Conservation (phyloP, 306 rosid genomes). For the Prunus mume region DNA sequence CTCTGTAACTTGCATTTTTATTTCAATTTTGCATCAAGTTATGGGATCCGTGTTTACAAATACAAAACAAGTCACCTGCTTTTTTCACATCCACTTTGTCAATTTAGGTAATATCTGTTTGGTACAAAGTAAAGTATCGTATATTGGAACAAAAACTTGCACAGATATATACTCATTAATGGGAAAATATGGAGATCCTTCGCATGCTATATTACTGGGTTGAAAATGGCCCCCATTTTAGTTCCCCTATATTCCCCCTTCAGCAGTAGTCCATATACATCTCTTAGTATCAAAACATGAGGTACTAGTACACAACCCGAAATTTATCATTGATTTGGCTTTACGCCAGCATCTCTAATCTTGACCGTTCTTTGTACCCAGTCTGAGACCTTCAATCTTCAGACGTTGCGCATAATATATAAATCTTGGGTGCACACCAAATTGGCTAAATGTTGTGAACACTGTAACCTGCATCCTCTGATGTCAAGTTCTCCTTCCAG, state of each 20-base stretch:
- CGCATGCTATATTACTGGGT: not conserved
- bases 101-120: no score
- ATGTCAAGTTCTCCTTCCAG: constrained; percentile 77
- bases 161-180: not conserved
- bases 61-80: not conserved
- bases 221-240: not conserved
- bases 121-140: no score
- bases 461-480: constrained; percentile 75
- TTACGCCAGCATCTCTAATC: not conserved
- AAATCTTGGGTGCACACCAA: constrained; percentile 13
- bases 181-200: no score
- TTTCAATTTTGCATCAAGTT: not conserved
- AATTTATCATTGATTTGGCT: not conserved
- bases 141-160: not conserved
- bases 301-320: not conserved
- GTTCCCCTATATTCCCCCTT: not conserved
- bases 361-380: not conserved
- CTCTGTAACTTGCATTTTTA: not conserved
- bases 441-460: constrained; percentile 58
- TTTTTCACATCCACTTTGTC: no score
- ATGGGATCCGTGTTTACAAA: not conserved
- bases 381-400: not conserved
- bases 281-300: not conserved
- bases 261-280: not conserved
- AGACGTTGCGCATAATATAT: not conserved